Percentiles rank a stretch among this genome's conserved stretches.
Evolutionary conservation across 148 eudicot species (phyloP).

Genomic region (Camellia sinensis): DNA sequence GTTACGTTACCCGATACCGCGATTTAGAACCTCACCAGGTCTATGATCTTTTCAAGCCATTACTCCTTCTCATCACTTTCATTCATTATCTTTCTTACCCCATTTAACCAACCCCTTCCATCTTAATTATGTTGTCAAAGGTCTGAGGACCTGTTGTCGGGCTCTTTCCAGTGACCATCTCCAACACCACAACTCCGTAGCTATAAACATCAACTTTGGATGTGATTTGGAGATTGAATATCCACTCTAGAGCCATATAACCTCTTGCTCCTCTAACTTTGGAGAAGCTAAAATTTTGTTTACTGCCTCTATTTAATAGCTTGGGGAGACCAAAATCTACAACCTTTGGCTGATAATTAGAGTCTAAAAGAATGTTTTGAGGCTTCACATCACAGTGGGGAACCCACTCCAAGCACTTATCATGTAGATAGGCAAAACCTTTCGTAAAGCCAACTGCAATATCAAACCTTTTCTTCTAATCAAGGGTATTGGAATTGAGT

Average conservation of each 20-base stretch:
- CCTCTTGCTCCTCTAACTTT: conserved; percentile 4
- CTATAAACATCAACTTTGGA: conserved; percentile 11
- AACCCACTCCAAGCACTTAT: no score
- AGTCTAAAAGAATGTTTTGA: no score
- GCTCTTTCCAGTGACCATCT: conserved; percentile 15
- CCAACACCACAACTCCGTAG: background rate
- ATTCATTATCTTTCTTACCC: no score
- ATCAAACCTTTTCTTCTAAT: no score
- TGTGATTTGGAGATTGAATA: conserved; percentile 1
- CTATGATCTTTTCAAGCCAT: conserved; percentile 31
- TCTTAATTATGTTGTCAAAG: background rate
- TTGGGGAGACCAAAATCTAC: no score
- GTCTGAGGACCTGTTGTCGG: background rate
- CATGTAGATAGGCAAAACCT: no score
- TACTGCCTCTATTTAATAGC: background rate
- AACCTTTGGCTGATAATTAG: no score
- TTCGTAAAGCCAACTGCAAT: no score
- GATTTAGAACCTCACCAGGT: no score
- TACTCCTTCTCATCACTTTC: conserved; percentile 1
- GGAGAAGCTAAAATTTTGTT: background rate
- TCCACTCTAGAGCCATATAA: conserved; percentile 9
- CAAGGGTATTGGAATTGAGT: no score
- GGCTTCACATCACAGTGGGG: no score
- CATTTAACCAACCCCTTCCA: conserved; percentile 15
- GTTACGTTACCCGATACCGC: no score